These are phyloP conservation scores for Meripilus lineatus DNA, from an alignment of 1,284 basidiomycete species.

Conservation along the genomic window DNA sequence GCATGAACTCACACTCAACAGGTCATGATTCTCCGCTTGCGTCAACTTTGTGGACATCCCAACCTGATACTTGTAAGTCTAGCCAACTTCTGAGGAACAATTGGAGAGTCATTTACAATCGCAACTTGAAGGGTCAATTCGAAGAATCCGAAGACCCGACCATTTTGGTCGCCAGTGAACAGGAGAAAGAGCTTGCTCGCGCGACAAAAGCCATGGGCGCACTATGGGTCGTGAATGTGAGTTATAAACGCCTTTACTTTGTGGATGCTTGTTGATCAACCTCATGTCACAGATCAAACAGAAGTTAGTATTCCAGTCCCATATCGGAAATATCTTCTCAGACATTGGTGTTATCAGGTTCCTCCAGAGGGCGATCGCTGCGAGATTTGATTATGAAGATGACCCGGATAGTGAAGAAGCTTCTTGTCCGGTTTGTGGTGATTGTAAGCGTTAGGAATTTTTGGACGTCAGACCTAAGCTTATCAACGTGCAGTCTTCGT, in stretches of 20 bases:
- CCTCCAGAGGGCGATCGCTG: slow-evolving; percentile 40
- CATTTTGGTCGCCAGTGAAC: slow-evolving; percentile 39
- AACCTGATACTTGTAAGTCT: slow-evolving; percentile 52
- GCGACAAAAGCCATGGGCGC: slow-evolving; percentile 52
- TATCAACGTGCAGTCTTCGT: slow-evolving; percentile 34
- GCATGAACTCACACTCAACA: too few relatives aligned
- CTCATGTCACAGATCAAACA: slow-evolving; percentile 39
- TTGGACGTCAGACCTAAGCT: background rate
- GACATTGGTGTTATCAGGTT: too few relatives aligned
- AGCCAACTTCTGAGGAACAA: background rate
- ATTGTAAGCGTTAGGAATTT: slow-evolving; percentile 34
- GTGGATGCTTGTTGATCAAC: background rate
- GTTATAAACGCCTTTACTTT: slow-evolving; percentile 11
- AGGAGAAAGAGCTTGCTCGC: slow-evolving; percentile 50
- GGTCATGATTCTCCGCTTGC: slow-evolving; percentile 63
- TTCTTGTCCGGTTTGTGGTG: slow-evolving; percentile 50
- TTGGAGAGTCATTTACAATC: background rate
- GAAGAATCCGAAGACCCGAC: slow-evolving; percentile 48
- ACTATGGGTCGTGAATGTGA: slow-evolving; percentile 47
- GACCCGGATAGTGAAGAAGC: slow-evolving; percentile 32
- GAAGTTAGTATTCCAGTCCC: slow-evolving; percentile 26
- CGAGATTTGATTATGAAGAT: slow-evolving; percentile 35
- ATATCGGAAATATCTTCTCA: too few relatives aligned
- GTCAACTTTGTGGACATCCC: slow-evolving; percentile 65
- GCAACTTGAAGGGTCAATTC: slow-evolving; percentile 29